These are phyloP conservation scores for Colletotrichum tropicale DNA, from an alignment of 2,329 filamentous ascomycete species.

Conservation along the genomic window DNA sequence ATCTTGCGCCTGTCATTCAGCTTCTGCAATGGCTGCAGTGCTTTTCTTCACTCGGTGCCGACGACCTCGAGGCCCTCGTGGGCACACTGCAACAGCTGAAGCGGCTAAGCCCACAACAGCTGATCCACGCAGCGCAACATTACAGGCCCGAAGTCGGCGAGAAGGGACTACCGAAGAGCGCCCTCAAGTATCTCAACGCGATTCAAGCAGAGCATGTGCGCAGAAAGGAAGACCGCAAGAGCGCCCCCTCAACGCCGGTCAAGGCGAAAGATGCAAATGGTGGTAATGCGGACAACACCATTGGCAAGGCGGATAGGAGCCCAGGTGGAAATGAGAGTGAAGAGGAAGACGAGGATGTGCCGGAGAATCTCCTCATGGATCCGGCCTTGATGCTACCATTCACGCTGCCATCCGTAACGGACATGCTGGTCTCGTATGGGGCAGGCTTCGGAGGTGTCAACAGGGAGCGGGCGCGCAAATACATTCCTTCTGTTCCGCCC, in stretches of 20 bases:
- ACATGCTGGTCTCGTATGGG: slow-evolving; percentile 96
- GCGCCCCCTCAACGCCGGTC: slow-evolving; percentile 49
- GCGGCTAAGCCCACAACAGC: slow-evolving; percentile 81
- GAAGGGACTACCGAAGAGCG: slow-evolving; percentile 86
- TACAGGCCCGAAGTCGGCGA: slow-evolving; percentile 96
- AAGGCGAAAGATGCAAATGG: slow-evolving; percentile 42
- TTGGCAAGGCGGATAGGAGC: slow-evolving; percentile 45
- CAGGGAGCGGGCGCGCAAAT: slow-evolving; percentile 89
- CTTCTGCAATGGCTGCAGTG: slow-evolving; percentile 97
- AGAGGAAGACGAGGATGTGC: slow-evolving; percentile 68
- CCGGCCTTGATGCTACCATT: slow-evolving; percentile 94
- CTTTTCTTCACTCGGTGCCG: slow-evolving; percentile 85
- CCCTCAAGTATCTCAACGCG: slow-evolving; percentile 82
- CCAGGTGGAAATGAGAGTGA: slow-evolving; percentile 28
- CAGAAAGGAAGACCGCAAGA: slow-evolving; percentile 59
- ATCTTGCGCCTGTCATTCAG: slow-evolving; percentile 90
- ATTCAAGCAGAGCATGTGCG: slow-evolving; percentile 76
- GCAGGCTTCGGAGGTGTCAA: slow-evolving; percentile 94
- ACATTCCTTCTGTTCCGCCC: slow-evolving; percentile 92
- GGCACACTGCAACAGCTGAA: slow-evolving; percentile 90
- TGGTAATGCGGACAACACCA: slow-evolving; percentile 46
- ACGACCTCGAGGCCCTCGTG: slow-evolving; percentile 87
- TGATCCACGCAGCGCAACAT: slow-evolving; percentile 90
- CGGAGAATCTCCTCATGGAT: slow-evolving; percentile 81
- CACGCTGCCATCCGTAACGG: slow-evolving; percentile 91